Evolutionary conservation across 345 rosid species (phyloP).

Genomic region (Mangifera indica): DNA sequence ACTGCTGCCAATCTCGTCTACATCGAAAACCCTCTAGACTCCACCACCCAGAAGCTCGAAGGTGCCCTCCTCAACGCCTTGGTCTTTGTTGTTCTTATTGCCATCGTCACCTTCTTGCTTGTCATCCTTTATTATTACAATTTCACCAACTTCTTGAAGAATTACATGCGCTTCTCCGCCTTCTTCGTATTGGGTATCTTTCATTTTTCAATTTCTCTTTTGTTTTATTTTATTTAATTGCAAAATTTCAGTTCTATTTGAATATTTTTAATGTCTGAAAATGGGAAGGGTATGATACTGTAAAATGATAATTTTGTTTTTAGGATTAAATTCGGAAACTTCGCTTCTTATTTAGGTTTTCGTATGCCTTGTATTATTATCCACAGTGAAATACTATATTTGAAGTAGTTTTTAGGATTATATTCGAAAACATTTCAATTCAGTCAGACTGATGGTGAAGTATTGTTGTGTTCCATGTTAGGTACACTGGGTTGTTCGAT

Average conservation of each 20-base stretch:
- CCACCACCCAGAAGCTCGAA: slow-evolving; percentile 73
- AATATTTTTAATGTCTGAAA: no score
- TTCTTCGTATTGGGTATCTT: slow-evolving; percentile 68
- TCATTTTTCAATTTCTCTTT: no score
- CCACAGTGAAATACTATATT: not conserved
- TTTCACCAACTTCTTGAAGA: slow-evolving; percentile 84
- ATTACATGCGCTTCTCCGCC: slow-evolving; percentile 93
- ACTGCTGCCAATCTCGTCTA: slow-evolving; percentile 95
- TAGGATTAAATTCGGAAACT: not conserved
- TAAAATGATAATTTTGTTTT: not conserved
- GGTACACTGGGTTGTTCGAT: slow-evolving; percentile 95
- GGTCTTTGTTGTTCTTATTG: slow-evolving; percentile 75
- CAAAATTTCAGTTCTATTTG: no score
- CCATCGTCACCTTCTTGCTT: slow-evolving; percentile 76
- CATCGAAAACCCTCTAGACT: slow-evolving; percentile 77
- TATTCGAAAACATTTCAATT: no score
- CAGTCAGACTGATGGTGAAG: not conserved
- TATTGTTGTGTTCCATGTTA: slow-evolving; percentile 20
- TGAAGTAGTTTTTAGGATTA: not conserved
- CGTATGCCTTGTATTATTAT: no score
- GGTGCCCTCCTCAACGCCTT: slow-evolving; percentile 84
- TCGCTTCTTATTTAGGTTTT: no score
- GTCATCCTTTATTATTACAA: slow-evolving; percentile 90
- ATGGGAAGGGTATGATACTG: no score
- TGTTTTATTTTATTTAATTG: not conserved